phyloP scores from a whole-genome alignment of 306 rosid genomes.

The Prunus armeniaca region DNA sequence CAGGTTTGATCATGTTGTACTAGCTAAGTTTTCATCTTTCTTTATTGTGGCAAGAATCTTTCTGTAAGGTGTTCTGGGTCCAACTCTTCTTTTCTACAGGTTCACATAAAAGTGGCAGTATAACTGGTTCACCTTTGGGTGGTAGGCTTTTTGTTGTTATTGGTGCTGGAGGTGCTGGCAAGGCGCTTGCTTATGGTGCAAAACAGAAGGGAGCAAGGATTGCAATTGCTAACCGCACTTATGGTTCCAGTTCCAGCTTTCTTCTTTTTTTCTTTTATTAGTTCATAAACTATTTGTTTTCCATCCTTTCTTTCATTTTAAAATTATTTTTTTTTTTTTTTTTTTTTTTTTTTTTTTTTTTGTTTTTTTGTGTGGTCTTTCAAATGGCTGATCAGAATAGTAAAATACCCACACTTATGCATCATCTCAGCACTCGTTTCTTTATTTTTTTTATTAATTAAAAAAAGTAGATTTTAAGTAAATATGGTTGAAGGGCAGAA shows the following conservation, averaged over 20 bases:
- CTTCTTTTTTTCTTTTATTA: background rate
- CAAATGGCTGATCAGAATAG: background rate
- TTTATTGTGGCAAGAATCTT: conserved; percentile 16
- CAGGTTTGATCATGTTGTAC: conserved; percentile 45
- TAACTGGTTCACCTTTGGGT: conserved; percentile 64
- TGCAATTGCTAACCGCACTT: conserved; percentile 92
- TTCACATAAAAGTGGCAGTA: conserved; percentile 32
- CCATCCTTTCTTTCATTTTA: conserved; percentile 1
- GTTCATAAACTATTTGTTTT: conserved; percentile 1
- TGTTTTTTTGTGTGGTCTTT: too few relatives aligned
- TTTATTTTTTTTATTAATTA: background rate
- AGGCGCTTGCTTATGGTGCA: conserved; percentile 97
- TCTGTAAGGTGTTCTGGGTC: conserved; percentile 10
- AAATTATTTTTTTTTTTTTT: background rate
- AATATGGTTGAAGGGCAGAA: background rate
- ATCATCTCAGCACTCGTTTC: background rate
- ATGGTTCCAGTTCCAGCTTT: conserved; percentile 48
- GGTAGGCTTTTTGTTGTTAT: conserved; percentile 86
- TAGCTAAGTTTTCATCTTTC: background rate
- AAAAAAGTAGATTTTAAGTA: background rate
- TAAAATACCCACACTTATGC: background rate
- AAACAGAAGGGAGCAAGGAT: conserved; percentile 86
- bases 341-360: too few relatives aligned
- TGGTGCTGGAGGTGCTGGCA: conserved; percentile 97
- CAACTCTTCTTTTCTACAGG: conserved; percentile 31